Conservation (phyloP, 352 stramenopile species). For the Pythium sp. region DNA sequence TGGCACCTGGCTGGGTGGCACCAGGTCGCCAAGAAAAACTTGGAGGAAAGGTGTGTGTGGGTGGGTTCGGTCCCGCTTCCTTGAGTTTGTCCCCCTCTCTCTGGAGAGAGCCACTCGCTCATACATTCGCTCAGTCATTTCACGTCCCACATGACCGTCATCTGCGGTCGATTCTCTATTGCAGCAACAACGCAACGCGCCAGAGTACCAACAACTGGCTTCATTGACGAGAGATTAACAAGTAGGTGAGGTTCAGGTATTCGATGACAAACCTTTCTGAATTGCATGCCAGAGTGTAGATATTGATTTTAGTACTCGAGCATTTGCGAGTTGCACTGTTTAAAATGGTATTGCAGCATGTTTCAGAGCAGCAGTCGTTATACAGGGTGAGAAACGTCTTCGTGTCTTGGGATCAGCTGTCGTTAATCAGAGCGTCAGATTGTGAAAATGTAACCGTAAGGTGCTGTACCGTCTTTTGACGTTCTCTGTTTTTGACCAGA, state of each 20-base stretch:
- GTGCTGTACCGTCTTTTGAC: too few relatives aligned
- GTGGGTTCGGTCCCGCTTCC: not conserved
- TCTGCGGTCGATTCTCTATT: not conserved
- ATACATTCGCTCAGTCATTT: not conserved
- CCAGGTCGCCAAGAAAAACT: not conserved
- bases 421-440: slow-evolving; percentile 9
- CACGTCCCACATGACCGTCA: not conserved
- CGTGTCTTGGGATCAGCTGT: not conserved
- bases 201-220: slow-evolving; percentile 6
- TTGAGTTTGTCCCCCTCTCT: not conserved
- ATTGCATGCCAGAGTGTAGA: not conserved
- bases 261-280: not conserved
- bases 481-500: too few relatives aligned
- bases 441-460: not conserved
- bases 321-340: too few relatives aligned
- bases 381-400: not conserved
- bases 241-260: not conserved
- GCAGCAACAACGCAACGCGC: not conserved
- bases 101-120: not conserved
- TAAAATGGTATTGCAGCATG: not conserved
- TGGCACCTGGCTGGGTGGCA: not conserved
- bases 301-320: too few relatives aligned
- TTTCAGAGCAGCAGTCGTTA: not conserved
- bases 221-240: not conserved
- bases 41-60: not conserved